phyloP scores from a whole-genome alignment of 129 eudicot genomes.

The Escallonia rubra region DNA sequence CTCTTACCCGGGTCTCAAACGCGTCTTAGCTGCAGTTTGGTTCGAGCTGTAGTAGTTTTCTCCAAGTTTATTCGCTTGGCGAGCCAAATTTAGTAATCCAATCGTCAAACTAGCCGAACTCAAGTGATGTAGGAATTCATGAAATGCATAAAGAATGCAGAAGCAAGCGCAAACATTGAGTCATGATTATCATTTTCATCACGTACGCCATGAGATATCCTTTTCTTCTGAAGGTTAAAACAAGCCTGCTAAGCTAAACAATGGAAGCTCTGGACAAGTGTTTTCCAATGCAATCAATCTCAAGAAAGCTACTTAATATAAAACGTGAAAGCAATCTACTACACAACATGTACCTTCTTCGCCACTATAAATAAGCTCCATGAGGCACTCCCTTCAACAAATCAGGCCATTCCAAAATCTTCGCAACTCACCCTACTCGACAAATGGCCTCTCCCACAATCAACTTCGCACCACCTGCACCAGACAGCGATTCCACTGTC shows the following conservation, averaged over 20 bases:
- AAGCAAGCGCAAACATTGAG: too few relatives aligned
- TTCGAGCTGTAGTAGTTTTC: too few relatives aligned
- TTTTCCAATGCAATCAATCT: conserved; percentile 44
- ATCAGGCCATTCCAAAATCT: conserved; percentile 20
- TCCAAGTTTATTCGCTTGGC: too few relatives aligned
- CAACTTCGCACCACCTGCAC: conserved; percentile 1
- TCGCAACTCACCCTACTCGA: conserved; percentile 1
- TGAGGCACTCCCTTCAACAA: conserved; percentile 6
- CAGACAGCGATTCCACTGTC: conserved; percentile 26
- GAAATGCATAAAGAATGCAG: too few relatives aligned
- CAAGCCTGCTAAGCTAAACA: neutral
- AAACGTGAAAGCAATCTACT: conserved; percentile 54
- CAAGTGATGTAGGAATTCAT: neutral
- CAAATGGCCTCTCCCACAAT: conserved; percentile 21
- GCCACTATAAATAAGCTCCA: conserved; percentile 36
- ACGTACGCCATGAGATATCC: too few relatives aligned
- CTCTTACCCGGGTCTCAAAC: too few relatives aligned
- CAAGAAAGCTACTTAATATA: conserved; percentile 5
- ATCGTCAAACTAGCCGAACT: neutral
- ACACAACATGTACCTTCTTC: conserved; percentile 9
- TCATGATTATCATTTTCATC: too few relatives aligned
- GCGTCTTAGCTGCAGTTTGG: too few relatives aligned
- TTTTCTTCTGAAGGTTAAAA: too few relatives aligned
- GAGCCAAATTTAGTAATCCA: too few relatives aligned
- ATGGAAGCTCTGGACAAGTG: conserved; percentile 27